Conservation (phyloP, 495 filamentous ascomycete species). For the Penicillium daleae region DNA sequence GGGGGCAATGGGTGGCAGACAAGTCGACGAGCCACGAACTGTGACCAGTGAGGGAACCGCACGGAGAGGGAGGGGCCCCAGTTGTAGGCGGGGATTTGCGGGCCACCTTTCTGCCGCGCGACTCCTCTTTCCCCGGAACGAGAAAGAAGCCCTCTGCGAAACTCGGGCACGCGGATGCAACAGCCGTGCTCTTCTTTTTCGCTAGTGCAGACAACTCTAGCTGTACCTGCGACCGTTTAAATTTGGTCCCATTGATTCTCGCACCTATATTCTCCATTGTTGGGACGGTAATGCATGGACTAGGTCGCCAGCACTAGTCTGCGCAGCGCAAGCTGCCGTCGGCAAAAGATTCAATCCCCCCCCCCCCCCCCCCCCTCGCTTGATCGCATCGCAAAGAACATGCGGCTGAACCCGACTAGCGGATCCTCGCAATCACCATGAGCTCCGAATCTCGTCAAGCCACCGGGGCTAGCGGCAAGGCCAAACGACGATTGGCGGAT, state of each 20-base stretch:
- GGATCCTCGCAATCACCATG: constrained; percentile 48
- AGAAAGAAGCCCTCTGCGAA: neutral
- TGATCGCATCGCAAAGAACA: constrained; percentile 35
- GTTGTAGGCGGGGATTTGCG: constrained; percentile 4
- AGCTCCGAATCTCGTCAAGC: constrained; percentile 47
- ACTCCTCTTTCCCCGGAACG: constrained; percentile 25
- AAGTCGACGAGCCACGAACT: no score
- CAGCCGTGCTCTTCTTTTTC: neutral
- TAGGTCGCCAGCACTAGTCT: constrained; percentile 16
- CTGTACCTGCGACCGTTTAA: neutral
- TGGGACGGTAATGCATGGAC: constrained; percentile 23
- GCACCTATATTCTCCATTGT: constrained; percentile 11
- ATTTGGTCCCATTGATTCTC: constrained; percentile 1
- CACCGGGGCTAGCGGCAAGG: constrained; percentile 34
- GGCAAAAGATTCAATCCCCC: constrained; percentile 44
- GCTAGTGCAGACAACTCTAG: neutral
- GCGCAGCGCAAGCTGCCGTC: constrained; percentile 26
- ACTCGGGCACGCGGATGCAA: constrained; percentile 6
- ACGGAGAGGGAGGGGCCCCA: neutral
- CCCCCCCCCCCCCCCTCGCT: constrained; percentile 21
- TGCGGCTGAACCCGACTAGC: constrained; percentile 38
- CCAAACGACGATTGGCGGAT: constrained; percentile 42
- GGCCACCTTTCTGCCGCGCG: constrained; percentile 9
- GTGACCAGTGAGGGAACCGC: neutral
- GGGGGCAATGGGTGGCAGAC: no score